Evolutionary conservation across 371 early-diverging fungal genomes (phyloP), one percentile per base, ranked within the genome.

Genomic region (Fennellomyces sp.): DNA sequence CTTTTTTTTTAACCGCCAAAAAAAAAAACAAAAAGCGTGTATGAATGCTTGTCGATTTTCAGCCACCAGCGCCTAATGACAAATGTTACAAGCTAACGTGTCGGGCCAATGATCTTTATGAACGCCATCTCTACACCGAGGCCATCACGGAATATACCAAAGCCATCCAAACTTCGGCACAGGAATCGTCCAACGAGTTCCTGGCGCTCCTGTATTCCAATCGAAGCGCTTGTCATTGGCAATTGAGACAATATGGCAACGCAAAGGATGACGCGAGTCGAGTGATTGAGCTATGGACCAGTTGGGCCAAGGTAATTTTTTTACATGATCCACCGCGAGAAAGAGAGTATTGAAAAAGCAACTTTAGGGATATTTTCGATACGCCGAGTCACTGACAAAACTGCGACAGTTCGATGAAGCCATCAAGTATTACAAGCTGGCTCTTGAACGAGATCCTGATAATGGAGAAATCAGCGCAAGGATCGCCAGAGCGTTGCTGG

Each of bases 231-330:
- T 72, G 83, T 28, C 80, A 75, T 50, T 64, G 75, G 23, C 61
- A 78, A 51, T 61, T 69, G n/a, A 69, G 81, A 27, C 83, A 76
- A 13, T 68, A 61, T 36, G 68, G 80, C n/a, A 75, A 81, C 21
- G 91, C 92, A 4, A 64, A 69, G 31, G 69, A 72, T 50, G 94
- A 94, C 63, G 91, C 94, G 15, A 56, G 63, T 8, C 70, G 75
- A 52, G 81, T 82, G 1, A 84, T 88, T 5, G 68, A 68, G 33
- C 63, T 88, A 57, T 76, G 87, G 27, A 86, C 87, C 3, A 64
- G 73, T n/a, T 93, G 93, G 93, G 78, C 88, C 47, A 92, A 92
- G 77, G 89, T 88, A 72, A n/a, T n/a, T 23, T 47, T 27, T 38
- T 36, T 8, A 12, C 12, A 17, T 12, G 28, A 21, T 19, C 8